Evolutionary conservation across 1,139 yeast genomes (phyloP), one percentile per base, ranked within the genome.

Genomic region (Pichia kudriavzevii): DNA sequence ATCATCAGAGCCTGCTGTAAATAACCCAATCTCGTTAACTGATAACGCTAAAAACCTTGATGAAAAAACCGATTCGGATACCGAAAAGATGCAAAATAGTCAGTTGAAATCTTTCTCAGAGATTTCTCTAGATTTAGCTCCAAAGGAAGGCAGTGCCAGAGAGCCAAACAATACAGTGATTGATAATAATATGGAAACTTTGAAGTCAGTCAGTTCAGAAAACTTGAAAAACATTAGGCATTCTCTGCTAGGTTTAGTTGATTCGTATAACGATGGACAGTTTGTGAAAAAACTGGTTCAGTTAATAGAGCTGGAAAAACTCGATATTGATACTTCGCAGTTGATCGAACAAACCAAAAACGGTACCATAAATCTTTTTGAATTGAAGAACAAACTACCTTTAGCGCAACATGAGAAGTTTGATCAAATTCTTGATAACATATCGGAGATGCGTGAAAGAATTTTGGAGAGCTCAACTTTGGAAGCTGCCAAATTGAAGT

Each of bases 211-310:
- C 7, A 79, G 79, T 32, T 76, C 95, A 0, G 73, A 77, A 44
- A 94, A 94, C 6, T 68, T 88, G 60, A 79, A 79, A 48, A 80
- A 80, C 11, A 80, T 88, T 40, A 74, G 94, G 53, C 85, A 83
- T 48, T 74, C 94, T 2, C 65, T 88, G 25, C 55, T 76, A 26
- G 95, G 94, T 0, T 65, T 91, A 29, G 63, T 42, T 34, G 57
- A 43, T 13, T 42, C 49, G 11, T 42, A 47, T 35, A 43, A 43
- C 29, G 45, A 51, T 24, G 49, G 52, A 14, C 40, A 47, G 26
- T 49, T 50, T 30, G 38, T 51, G 15, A 41, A 40, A 18, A 42
- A 48, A 23, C 31, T 55, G 10, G 30, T 46, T 16, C 38, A 42
- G 27, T 32, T 43, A 17, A 43, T 48, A 16, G 47, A 48, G 32